Evolutionary conservation across 495 filamentous ascomycete species (phyloP).

Genomic region (Lasiosphaeria miniovina): DNA sequence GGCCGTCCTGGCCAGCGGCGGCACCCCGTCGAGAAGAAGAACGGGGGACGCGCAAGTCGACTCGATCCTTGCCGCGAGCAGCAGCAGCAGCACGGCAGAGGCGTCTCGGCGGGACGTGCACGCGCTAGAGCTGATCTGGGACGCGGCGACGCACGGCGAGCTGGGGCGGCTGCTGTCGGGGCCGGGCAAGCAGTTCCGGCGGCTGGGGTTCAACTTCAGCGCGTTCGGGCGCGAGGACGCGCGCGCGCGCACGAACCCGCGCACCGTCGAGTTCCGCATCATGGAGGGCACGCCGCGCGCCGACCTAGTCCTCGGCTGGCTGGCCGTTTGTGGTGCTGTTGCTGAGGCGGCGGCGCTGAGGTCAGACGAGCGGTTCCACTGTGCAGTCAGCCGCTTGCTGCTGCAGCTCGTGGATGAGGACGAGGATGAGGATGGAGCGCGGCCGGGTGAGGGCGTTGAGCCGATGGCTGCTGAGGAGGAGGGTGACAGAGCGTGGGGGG

Average conservation of each 20-base stretch:
- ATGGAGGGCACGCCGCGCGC: conserved; percentile 29
- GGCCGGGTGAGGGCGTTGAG: background rate
- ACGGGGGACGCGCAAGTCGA: conserved; percentile 16
- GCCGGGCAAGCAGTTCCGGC: conserved; percentile 18
- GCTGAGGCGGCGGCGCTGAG: conserved; percentile 19
- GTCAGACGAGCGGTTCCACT: conserved; percentile 17
- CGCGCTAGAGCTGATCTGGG: conserved; percentile 26
- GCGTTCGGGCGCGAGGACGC: conserved; percentile 33
- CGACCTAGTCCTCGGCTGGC: conserved; percentile 24
- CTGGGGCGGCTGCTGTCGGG: conserved; percentile 31
- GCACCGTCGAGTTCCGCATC: conserved; percentile 35
- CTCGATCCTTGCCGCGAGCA: conserved; percentile 1
- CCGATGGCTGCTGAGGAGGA: background rate
- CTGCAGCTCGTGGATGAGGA: background rate
- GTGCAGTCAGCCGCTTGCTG: conserved; percentile 16
- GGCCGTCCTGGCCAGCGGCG: background rate
- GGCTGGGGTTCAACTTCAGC: conserved; percentile 37
- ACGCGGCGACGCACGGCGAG: conserved; percentile 15
- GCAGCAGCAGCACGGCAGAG: too few species aligned
- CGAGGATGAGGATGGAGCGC: background rate
- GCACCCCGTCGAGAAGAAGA: background rate
- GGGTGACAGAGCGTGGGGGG: background rate
- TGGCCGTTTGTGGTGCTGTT: conserved; percentile 25
- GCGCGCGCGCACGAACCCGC: conserved; percentile 25
- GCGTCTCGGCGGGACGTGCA: background rate